These are phyloP conservation scores for Metschnikowia henanensis DNA, from an alignment of 805 yeast species.

Conservation along the genomic window DNA sequence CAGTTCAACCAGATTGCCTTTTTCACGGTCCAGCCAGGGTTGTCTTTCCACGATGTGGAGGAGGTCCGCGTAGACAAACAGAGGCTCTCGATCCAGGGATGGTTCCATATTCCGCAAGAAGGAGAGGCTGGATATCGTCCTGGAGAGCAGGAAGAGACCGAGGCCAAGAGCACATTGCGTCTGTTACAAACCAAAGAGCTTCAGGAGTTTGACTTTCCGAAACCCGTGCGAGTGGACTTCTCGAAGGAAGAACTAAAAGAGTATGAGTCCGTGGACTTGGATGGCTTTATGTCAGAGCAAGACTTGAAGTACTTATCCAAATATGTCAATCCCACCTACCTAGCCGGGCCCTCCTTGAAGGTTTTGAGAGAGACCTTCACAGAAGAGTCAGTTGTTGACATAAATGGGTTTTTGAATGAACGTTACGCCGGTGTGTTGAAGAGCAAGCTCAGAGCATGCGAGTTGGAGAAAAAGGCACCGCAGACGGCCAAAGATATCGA, in stretches of 20 bases:
- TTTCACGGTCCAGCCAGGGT: conserved; percentile 94
- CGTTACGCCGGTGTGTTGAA: conserved; percentile 51
- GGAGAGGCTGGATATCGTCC: conserved; percentile 85
- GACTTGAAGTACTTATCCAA: conserved; percentile 52
- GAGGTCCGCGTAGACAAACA: conserved; percentile 92
- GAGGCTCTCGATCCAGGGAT: conserved; percentile 92
- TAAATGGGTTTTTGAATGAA: conserved; percentile 60
- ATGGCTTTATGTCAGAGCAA: conserved; percentile 17
- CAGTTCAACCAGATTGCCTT: conserved; percentile 96
- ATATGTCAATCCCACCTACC: conserved; percentile 56
- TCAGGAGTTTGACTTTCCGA: conserved; percentile 82
- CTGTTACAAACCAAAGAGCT: conserved; percentile 75
- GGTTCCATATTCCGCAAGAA: conserved; percentile 97
- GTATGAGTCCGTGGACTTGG: conserved; percentile 19
- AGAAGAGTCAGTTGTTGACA: conserved; percentile 68
- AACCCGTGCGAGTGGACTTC: conserved; percentile 49
- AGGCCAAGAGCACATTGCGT: conserved; percentile 73
- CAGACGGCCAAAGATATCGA: conserved; percentile 50
- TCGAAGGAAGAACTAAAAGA: conserved; percentile 38
- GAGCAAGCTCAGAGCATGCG: conserved; percentile 51
- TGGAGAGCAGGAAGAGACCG: conserved; percentile 81
- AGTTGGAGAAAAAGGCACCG: conserved; percentile 65
- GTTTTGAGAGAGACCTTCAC: conserved; percentile 52
- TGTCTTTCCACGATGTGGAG: conserved; percentile 96
- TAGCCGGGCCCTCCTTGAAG: conserved; percentile 29